Conservation (phyloP, 75 land plant species). For the Pinus albicaulis region DNA sequence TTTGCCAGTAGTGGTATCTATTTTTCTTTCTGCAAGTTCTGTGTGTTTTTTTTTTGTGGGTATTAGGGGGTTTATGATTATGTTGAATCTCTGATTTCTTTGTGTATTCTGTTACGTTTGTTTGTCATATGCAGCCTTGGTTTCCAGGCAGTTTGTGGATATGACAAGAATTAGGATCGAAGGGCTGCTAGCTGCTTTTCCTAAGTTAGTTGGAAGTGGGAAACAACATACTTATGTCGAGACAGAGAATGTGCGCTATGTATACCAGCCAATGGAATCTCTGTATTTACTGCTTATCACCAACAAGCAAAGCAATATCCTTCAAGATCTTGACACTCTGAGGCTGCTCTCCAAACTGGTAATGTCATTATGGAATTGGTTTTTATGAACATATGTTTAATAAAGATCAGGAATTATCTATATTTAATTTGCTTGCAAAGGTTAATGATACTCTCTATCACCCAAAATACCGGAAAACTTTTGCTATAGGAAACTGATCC, state of each 20-base stretch:
- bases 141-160: slow-evolving; percentile 95
- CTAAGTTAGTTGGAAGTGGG: slow-evolving; percentile 93
- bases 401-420: not conserved
- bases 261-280: slow-evolving; percentile 94
- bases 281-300: slow-evolving; percentile 88
- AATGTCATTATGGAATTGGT: slow-evolving; percentile 19
- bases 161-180: slow-evolving; percentile 96
- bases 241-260: slow-evolving; percentile 99
- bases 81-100: slow-evolving; percentile 2
- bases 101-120: not conserved
- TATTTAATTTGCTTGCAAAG: not conserved
- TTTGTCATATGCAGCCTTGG: slow-evolving; percentile 65
- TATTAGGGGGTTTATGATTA: not conserved
- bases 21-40: not conserved
- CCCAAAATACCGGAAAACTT: not conserved
- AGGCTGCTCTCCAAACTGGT: slow-evolving; percentile 92
- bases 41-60: slow-evolving; percentile 3
- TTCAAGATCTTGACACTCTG: slow-evolving; percentile 95
- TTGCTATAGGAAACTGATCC: not conserved
- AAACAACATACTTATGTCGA: slow-evolving; percentile 99
- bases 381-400: not conserved
- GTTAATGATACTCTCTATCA: not conserved
- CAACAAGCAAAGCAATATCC: slow-evolving; percentile 98
- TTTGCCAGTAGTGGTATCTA: not conserved
- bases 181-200: slow-evolving; percentile 96